phyloP scores from a whole-genome alignment of 1,284 basidiomycete genomes.

The Flammula alnicola region DNA sequence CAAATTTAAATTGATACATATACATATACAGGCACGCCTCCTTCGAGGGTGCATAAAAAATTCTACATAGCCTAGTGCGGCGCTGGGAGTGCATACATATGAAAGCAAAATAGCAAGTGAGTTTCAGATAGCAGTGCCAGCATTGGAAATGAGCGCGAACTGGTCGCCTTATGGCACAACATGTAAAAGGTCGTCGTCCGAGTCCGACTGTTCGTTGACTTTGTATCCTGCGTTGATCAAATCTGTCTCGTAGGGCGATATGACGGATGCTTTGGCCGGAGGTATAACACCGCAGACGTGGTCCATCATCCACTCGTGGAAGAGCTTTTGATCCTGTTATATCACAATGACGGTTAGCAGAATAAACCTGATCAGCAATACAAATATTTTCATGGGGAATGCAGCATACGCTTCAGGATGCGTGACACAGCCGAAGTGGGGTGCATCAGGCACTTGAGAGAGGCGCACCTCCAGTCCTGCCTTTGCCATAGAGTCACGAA shows the following conservation, averaged over 20 bases:
- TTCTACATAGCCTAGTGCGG: too few species aligned
- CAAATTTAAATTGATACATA: too few species aligned
- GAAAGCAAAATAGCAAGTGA: too few species aligned
- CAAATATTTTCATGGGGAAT: neutral
- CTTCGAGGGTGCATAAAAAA: too few species aligned
- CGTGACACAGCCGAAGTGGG: constrained; percentile 41
- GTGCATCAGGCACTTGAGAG: constrained; percentile 31
- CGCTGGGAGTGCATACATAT: too few species aligned
- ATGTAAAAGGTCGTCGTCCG: constrained; percentile 20
- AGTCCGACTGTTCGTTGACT: constrained; percentile 19
- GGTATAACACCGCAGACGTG: constrained; percentile 28
- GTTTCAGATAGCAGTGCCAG: too few species aligned
- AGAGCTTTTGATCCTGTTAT: constrained; percentile 32
- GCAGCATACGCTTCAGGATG: constrained; percentile 33
- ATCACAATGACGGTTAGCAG: too few species aligned
- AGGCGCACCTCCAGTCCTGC: constrained; percentile 35
- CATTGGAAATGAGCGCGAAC: neutral
- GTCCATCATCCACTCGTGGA: constrained; percentile 35
- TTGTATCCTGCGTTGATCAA: constrained; percentile 28
- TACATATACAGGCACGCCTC: too few species aligned
- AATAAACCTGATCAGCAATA: neutral
- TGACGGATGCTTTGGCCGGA: constrained; percentile 25
- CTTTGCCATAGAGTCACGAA: constrained; percentile 28
- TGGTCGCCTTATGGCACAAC: neutral
- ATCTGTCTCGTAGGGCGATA: constrained; percentile 35